phyloP scores from a whole-genome alignment of 495 filamentous ascomycete genomes.

The Penicillium lividum region DNA sequence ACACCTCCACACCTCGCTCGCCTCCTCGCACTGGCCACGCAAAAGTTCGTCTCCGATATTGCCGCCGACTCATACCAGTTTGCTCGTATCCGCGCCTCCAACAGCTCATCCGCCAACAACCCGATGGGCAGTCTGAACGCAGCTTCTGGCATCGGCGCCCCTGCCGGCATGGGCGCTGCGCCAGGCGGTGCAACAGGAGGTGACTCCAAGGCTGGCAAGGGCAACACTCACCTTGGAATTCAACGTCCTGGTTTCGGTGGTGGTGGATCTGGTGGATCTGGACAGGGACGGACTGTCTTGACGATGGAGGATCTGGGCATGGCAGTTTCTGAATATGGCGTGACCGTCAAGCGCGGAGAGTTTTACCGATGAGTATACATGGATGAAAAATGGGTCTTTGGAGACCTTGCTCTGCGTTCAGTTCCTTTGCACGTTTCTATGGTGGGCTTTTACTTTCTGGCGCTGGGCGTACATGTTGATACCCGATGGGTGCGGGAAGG shows the following conservation, averaged over 20 bases:
- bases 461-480: conserved; percentile 28
- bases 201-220: conserved; percentile 62
- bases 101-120: conserved; percentile 79
- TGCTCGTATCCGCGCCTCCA: conserved; percentile 87
- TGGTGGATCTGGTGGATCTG: conserved; percentile 82
- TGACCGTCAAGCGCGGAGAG: conserved; percentile 94
- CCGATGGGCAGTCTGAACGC: conserved; percentile 84
- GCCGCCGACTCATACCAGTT: conserved; percentile 98
- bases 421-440: conserved; percentile 11
- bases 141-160: conserved; percentile 68
- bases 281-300: conserved; percentile 86
- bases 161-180: conserved; percentile 55
- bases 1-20: conserved; percentile 87
- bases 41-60: conserved; percentile 97
- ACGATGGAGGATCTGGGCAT: conserved; percentile 99
- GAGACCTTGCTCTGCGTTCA: not conserved
- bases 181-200: conserved; percentile 54
- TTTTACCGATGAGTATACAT: conserved; percentile 75
- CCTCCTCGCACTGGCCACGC: conserved; percentile 90
- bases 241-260: conserved; percentile 91
- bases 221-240: conserved; percentile 72
- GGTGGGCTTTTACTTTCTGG: conserved; percentile 16
- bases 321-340: conserved; percentile 95
- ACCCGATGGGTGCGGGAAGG: conserved; percentile 9
- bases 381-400: not conserved